A percentile compares a stretch with the other conserved stretches of the same genome.
Evolutionary conservation across 805 yeast genomes (phyloP).

Genomic region (Zygosaccharomyces siamensis): DNA sequence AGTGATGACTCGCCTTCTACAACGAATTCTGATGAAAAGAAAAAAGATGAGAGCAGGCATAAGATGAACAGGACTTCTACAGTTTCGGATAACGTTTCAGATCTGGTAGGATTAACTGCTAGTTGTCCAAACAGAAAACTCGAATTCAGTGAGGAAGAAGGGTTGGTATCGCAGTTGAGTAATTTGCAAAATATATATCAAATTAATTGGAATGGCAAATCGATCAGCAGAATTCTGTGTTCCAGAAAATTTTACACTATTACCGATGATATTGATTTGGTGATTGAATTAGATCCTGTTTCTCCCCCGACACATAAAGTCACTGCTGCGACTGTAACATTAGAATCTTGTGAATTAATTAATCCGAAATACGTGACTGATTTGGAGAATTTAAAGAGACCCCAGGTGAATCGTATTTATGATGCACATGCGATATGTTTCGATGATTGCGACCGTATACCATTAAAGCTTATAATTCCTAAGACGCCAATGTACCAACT

Average conservation of each 20-base stretch:
- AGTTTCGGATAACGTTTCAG: slow-evolving; percentile 18
- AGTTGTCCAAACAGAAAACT: background rate
- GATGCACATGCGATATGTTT: slow-evolving; percentile 33
- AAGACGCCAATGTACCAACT: slow-evolving; percentile 35
- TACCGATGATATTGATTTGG: slow-evolving; percentile 44
- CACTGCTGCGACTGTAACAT: slow-evolving; percentile 35
- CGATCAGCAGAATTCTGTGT: slow-evolving; percentile 38
- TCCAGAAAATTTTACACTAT: slow-evolving; percentile 41
- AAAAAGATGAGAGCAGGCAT: slow-evolving; percentile 6
- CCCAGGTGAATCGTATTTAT: slow-evolving; percentile 22
- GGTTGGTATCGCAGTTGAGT: slow-evolving; percentile 25
- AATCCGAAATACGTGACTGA: slow-evolving; percentile 28
- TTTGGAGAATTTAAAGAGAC: slow-evolving; percentile 12
- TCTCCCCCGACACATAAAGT: slow-evolving; percentile 32
- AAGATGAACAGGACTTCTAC: slow-evolving; percentile 7
- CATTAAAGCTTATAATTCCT: slow-evolving; percentile 30
- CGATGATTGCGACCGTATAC: slow-evolving; percentile 27
- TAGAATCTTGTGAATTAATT: slow-evolving; percentile 37
- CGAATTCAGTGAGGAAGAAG: background rate
- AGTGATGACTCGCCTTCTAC: slow-evolving; percentile 8
- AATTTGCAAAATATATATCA: slow-evolving; percentile 35
- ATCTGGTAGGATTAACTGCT: slow-evolving; percentile 10
- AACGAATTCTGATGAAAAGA: slow-evolving; percentile 7
- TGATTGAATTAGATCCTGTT: slow-evolving; percentile 31
- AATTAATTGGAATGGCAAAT: slow-evolving; percentile 40